A percentile compares a stretch with the other conserved stretches of the same genome.
Evolutionary conservation across 2,329 filamentous ascomycete species (phyloP).

Genomic region (Beauveria sp.): DNA sequence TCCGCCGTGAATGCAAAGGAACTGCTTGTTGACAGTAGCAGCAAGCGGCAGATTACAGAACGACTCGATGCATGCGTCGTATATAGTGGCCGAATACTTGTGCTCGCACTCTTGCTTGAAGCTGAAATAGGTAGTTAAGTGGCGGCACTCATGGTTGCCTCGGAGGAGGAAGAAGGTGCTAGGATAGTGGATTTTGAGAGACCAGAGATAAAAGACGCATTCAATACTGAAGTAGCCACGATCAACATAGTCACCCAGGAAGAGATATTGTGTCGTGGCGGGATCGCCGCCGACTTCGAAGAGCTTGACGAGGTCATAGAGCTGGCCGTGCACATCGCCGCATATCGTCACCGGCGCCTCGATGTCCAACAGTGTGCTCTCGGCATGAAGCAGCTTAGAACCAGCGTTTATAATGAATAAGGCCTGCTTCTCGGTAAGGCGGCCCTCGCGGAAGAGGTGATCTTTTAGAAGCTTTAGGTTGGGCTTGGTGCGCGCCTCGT

Average conservation of each 20-base stretch:
- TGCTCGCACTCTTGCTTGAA: constrained; percentile 99
- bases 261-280: constrained; percentile 90
- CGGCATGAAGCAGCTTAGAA: constrained; percentile 75
- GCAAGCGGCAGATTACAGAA: constrained; percentile 92
- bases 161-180: constrained; percentile 94
- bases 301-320: constrained; percentile 98
- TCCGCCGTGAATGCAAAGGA: constrained; percentile 95
- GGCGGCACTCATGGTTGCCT: constrained; percentile 96
- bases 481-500: constrained; percentile 78
- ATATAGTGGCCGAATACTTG: constrained; percentile 94
- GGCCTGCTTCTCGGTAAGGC: constrained; percentile 93
- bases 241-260: constrained; percentile 96
- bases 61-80: constrained; percentile 96
- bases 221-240: constrained; percentile 98
- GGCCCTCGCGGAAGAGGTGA: constrained; percentile 95
- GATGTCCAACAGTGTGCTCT: constrained; percentile 97
- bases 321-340: constrained; percentile 96
- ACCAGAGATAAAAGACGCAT: constrained; percentile 97
- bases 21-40: constrained; percentile 99
- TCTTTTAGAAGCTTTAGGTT: constrained; percentile 93
- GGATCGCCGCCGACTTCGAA: constrained; percentile 98
- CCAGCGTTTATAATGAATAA: constrained; percentile 89
- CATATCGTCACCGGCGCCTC: constrained; percentile 98
- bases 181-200: constrained; percentile 97
- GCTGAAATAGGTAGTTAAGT: constrained; percentile 99